Conservation (phyloP, 805 yeast genomes). For the Monosporozyma siamensis region DNA sequence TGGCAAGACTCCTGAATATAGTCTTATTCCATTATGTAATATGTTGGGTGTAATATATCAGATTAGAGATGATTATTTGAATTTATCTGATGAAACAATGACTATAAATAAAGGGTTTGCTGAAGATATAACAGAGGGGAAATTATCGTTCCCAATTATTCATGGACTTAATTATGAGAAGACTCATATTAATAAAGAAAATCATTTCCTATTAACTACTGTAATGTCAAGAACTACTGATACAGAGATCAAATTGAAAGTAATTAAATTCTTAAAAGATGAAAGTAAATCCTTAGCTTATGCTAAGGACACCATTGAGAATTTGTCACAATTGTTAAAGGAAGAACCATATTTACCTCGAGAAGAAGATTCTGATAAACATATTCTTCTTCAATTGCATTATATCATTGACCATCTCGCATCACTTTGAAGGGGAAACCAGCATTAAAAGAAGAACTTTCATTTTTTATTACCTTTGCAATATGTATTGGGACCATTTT, state of each 20-base stretch:
- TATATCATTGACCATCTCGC: slow-evolving; percentile 8
- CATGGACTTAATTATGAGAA: slow-evolving; percentile 41
- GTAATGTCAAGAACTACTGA: slow-evolving; percentile 45
- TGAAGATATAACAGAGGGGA: slow-evolving; percentile 86
- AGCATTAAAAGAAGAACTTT: too few species aligned
- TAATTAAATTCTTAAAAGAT: slow-evolving; percentile 39
- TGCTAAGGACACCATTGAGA: slow-evolving; percentile 14
- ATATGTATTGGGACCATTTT: too few species aligned
- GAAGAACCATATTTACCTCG: slow-evolving; percentile 18
- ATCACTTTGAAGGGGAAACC: not conserved
- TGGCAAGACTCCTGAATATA: slow-evolving; percentile 6
- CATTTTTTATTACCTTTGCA: too few species aligned
- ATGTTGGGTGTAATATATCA: slow-evolving; percentile 78
- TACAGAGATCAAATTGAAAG: slow-evolving; percentile 39
- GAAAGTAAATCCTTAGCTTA: slow-evolving; percentile 23
- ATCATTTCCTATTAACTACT: slow-evolving; percentile 40
- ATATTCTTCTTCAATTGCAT: slow-evolving; percentile 5
- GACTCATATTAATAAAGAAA: slow-evolving; percentile 15
- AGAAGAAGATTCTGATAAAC: slow-evolving; percentile 4
- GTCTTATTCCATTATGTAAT: slow-evolving; percentile 56
- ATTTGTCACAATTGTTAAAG: slow-evolving; percentile 15
- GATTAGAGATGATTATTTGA: slow-evolving; percentile 74
- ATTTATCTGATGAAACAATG: slow-evolving; percentile 40
- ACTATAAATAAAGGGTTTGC: slow-evolving; percentile 65
- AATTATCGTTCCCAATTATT: slow-evolving; percentile 76